These are phyloP conservation scores for Metarhizium humberi DNA, from an alignment of 2,329 filamentous ascomycete genomes.

Conservation along the genomic window DNA sequence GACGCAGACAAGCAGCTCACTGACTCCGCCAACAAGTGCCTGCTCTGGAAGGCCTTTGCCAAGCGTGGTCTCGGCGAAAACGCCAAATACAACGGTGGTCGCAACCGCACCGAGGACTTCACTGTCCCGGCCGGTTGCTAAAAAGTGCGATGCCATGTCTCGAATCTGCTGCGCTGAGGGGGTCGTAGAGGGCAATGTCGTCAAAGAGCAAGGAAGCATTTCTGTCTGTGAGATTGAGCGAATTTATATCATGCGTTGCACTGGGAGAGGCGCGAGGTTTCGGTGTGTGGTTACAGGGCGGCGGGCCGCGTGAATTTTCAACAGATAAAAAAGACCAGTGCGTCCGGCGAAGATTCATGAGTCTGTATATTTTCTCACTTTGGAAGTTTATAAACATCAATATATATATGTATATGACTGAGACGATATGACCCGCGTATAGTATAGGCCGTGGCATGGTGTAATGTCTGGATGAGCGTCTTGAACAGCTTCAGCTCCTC, in stretches of 20 bases:
- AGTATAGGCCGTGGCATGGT: neutral
- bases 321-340: neutral
- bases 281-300: no score
- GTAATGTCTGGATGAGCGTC: neutral
- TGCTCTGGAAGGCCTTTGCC: slow-evolving; percentile 45
- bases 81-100: slow-evolving; percentile 19
- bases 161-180: neutral
- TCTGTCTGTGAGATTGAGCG: no score
- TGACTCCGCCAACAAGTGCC: slow-evolving; percentile 38
- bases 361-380: neutral
- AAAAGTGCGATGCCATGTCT: neutral
- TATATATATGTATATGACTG: neutral
- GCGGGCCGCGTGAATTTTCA: no score
- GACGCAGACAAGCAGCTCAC: slow-evolving; percentile 45
- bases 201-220: no score
- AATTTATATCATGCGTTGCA: no score
- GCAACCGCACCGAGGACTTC: slow-evolving; percentile 23
- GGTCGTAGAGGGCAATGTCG: no score
- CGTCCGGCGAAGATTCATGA: neutral
- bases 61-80: slow-evolving; percentile 43
- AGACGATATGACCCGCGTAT: neutral
- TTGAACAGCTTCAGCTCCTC: neutral
- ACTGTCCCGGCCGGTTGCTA: slow-evolving; percentile 16
- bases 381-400: neutral
- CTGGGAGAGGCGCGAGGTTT: no score